phyloP scores from a whole-genome alignment of 257 asterid genomes.

The Solanum clarkiae region DNA sequence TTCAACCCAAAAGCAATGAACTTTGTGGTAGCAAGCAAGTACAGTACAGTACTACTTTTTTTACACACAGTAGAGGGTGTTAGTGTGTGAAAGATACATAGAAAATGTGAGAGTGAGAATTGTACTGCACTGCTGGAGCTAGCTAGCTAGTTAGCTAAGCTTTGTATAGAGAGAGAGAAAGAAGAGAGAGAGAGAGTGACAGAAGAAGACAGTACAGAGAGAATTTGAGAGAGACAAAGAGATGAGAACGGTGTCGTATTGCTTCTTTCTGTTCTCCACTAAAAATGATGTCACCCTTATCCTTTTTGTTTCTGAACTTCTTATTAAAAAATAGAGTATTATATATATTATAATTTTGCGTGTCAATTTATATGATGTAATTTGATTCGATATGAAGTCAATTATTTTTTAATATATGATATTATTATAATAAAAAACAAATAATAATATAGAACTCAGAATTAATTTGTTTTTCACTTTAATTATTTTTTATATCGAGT shows the following conservation, averaged over 20 bases:
- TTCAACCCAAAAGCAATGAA: neutral
- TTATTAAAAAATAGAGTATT: neutral
- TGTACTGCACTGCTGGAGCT: neutral
- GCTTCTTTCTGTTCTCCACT: neutral
- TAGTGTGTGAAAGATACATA: neutral
- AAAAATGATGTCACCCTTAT: neutral
- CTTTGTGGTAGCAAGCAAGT: neutral
- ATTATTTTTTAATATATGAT: rapidly evolving
- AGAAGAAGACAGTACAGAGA: slow-evolving; percentile 1
- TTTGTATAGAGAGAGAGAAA: neutral
- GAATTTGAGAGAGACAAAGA: neutral
- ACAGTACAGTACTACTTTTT: neutral
- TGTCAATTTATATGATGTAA: no score
- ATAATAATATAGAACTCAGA: no score
- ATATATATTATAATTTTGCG: no score
- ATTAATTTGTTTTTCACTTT: no score
- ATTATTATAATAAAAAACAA: no score
- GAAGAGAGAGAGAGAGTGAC: neutral
- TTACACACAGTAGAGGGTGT: slow-evolving; percentile 1
- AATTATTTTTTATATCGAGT: no score
- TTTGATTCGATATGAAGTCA: no score
- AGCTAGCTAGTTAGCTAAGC: neutral
- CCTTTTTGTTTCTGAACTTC: neutral
- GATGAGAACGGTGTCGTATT: slow-evolving; percentile 2
- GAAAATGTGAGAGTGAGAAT: neutral